Conservation (phyloP, 2,329 filamentous ascomycete species). For the Ambrosiella cleistominuta region DNA sequence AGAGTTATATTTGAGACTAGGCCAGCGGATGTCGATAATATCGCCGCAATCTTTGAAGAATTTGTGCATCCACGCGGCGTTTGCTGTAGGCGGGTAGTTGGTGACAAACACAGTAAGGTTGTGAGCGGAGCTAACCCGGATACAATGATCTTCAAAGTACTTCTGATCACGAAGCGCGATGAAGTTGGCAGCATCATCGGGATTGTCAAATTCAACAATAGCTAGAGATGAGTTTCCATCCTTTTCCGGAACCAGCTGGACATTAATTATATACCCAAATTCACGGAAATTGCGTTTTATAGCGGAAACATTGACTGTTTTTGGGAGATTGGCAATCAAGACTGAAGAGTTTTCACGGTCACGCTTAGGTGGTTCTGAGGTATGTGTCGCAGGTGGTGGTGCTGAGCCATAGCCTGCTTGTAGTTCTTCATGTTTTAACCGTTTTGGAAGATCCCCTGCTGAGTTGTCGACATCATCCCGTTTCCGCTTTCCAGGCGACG, state of each 20-base stretch:
- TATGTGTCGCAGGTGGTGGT: too few species aligned
- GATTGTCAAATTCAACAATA: constrained; percentile 66
- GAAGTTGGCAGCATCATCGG: constrained; percentile 67
- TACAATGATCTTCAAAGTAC: constrained; percentile 52
- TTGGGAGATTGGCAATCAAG: constrained; percentile 60
- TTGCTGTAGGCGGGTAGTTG: constrained; percentile 68
- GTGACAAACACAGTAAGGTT: constrained; percentile 74
- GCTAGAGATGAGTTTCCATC: constrained; percentile 44
- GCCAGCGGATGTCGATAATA: constrained; percentile 72
- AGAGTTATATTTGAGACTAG: constrained; percentile 76
- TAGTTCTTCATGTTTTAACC: constrained; percentile 21
- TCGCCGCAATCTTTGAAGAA: constrained; percentile 63
- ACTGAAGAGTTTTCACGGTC: constrained; percentile 84
- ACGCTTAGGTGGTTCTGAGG: constrained; percentile 28
- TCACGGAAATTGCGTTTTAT: constrained; percentile 82
- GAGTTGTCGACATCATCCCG: constrained; percentile 35
- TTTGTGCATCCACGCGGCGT: constrained; percentile 49
- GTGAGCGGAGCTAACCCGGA: constrained; percentile 57
- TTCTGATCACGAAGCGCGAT: constrained; percentile 71
- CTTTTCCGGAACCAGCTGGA: constrained; percentile 50
- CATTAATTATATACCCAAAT: constrained; percentile 66
- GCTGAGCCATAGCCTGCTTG: too few species aligned
- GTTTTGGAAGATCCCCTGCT: not conserved
- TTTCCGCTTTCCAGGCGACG: constrained; percentile 51
- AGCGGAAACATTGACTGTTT: constrained; percentile 49